A percentile compares a stretch with the other conserved stretches of the same genome.
Conservation (phyloP, 2,329 filamentous ascomycete species). For the Gremmenia infestans region DNA sequence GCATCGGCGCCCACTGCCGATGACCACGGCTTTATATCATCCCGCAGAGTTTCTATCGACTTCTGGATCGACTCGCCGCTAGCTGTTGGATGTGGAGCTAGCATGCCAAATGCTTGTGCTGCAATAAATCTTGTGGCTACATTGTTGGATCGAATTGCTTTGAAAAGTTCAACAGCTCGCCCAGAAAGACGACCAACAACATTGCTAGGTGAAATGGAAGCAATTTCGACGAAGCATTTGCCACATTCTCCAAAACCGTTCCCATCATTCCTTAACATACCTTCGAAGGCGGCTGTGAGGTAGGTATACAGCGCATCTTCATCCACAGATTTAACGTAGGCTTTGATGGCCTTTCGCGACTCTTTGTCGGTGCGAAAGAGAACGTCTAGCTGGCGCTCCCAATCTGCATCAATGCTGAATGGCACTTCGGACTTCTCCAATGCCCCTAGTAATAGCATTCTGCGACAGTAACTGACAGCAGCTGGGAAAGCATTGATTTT, state of each 20-base stretch:
- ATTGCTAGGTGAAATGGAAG: constrained; percentile 45
- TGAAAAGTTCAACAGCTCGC: constrained; percentile 49
- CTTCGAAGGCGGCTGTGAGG: constrained; percentile 52
- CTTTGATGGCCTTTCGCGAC: constrained; percentile 54
- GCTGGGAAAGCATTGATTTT: constrained; percentile 56
- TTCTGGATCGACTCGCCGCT: constrained; percentile 37
- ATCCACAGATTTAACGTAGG: constrained; percentile 44
- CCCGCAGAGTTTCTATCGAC: constrained; percentile 42
- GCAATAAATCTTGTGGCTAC: constrained; percentile 60
- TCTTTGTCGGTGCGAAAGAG: constrained; percentile 65
- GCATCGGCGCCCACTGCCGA: constrained; percentile 52
- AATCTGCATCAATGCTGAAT: constrained; percentile 64
- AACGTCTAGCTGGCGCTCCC: constrained; percentile 75
- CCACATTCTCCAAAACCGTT: constrained; percentile 42
- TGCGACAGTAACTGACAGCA: constrained; percentile 65
- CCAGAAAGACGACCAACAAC: constrained; percentile 45
- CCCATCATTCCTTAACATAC: constrained; percentile 42
- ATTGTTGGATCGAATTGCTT: constrained; percentile 66
- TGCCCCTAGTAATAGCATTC: constrained; percentile 55
- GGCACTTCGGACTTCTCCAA: constrained; percentile 26
- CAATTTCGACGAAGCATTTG: constrained; percentile 49
- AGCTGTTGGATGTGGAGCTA: constrained; percentile 60
- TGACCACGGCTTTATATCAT: constrained; percentile 44
- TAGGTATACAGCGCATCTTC: constrained; percentile 38
- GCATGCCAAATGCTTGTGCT: constrained; percentile 68